phyloP scores from a whole-genome alignment of 164 flowering plant species.

The Macadamia tetraphylla region DNA sequence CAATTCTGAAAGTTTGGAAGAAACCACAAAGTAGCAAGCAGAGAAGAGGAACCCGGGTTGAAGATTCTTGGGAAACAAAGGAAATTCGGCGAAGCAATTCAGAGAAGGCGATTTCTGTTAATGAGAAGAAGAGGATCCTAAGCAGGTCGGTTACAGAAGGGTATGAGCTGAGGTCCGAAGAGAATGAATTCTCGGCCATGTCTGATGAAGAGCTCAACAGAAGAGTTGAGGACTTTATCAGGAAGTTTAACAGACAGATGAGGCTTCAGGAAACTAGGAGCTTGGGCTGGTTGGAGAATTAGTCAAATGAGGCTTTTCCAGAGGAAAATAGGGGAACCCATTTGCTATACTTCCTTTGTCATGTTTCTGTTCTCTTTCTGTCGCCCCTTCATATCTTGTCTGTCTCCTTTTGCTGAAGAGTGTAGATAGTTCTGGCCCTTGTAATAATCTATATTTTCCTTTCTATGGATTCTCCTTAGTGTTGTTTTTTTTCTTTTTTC shows the following conservation, averaged over 20 bases:
- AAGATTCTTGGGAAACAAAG: not conserved
- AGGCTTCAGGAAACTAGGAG: constrained; percentile 34
- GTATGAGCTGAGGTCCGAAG: constrained; percentile 1
- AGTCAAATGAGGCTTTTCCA: not conserved
- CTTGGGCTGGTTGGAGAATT: not conserved
- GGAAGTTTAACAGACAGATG: constrained; percentile 46
- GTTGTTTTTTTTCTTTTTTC: no score
- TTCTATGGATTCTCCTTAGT: not conserved
- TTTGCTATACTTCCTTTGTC: not conserved
- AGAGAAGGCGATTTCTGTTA: constrained; percentile 9
- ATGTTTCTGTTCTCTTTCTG: not conserved
- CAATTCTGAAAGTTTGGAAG: not conserved
- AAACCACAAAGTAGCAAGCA: not conserved
- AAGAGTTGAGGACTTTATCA: constrained; percentile 63
- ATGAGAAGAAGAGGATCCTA: constrained; percentile 8
- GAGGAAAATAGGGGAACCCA: not conserved
- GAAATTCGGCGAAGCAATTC: constrained; percentile 17
- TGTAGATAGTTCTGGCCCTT: not conserved
- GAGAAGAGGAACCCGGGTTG: not conserved
- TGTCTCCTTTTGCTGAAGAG: not conserved
- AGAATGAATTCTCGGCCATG: constrained; percentile 39
- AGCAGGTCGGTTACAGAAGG: constrained; percentile 20
- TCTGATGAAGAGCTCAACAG: constrained; percentile 51
- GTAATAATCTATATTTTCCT: not conserved
- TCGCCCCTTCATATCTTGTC: not conserved